Evolutionary conservation across 768 basidiomycete species (phyloP).

Genomic region (Lyophyllum decastes): DNA sequence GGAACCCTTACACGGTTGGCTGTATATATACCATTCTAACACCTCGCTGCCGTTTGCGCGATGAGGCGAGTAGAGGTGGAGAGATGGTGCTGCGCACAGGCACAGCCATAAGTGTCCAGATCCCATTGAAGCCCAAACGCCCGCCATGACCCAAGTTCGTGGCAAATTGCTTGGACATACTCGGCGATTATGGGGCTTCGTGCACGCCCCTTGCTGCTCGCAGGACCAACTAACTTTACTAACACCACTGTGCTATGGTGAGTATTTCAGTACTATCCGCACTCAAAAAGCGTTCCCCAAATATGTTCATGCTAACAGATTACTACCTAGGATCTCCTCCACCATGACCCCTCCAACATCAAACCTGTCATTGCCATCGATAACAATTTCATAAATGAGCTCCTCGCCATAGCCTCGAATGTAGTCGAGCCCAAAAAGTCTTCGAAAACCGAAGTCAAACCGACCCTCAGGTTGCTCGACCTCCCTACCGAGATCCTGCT

Average conservation of each 20-base stretch:
- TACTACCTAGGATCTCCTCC: background rate
- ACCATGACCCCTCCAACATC: background rate
- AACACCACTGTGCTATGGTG: too few species aligned
- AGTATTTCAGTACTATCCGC: too few species aligned
- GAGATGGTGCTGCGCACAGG: background rate
- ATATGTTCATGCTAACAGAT: too few species aligned
- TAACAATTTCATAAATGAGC: slow-evolving; percentile 1
- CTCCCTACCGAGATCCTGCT: slow-evolving; percentile 33
- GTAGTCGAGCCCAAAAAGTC: background rate
- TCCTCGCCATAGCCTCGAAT: background rate
- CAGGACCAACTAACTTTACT: too few species aligned
- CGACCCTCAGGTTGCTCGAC: slow-evolving; percentile 10
- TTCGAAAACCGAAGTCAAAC: background rate
- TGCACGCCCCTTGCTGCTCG: too few species aligned
- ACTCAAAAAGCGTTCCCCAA: too few species aligned
- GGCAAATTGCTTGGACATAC: too few species aligned
- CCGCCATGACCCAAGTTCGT: too few species aligned
- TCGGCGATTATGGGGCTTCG: too few species aligned
- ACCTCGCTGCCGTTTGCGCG: background rate
- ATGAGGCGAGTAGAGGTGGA: background rate
- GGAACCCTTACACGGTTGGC: slow-evolving; percentile 7
- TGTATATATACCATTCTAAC: slow-evolving; percentile 10
- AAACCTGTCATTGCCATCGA: background rate
- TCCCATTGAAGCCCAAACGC: too few species aligned
- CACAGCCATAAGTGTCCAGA: background rate